phyloP scores from a whole-genome alignment of 2,329 filamentous ascomycete genomes.

The Nannizziopsis barbatae region DNA sequence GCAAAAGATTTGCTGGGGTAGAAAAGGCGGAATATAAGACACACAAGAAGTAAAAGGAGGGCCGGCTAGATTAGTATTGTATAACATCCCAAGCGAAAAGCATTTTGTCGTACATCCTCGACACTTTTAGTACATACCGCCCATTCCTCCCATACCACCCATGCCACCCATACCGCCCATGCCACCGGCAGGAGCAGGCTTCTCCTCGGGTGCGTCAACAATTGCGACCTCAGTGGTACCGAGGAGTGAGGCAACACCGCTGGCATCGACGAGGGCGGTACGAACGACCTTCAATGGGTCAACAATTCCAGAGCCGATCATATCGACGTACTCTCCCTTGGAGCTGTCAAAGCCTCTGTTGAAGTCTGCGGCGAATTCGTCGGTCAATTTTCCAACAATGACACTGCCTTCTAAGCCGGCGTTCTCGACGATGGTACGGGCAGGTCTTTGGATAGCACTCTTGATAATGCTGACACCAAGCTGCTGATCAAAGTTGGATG shows the following conservation, averaged over 20 bases:
- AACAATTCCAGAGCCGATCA: conserved; percentile 93
- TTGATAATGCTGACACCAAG: conserved; percentile 96
- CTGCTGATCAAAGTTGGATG: conserved; percentile 96
- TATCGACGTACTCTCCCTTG: conserved; percentile 97
- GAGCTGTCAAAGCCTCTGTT: conserved; percentile 96
- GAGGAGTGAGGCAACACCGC: conserved; percentile 89
- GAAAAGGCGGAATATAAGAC: conserved; percentile 1
- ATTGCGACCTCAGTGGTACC: conserved; percentile 98
- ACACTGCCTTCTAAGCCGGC: conserved; percentile 92
- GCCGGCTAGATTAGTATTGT: conserved; percentile 8
- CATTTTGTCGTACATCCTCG: conserved; percentile 8
- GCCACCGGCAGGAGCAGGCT: conserved; percentile 46
- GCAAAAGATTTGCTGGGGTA: background rate
- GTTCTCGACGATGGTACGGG: conserved; percentile 94
- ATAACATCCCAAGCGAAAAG: conserved; percentile 13
- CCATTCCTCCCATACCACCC: conserved; percentile 54
- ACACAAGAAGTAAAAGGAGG: background rate
- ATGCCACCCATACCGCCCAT: conserved; percentile 50
- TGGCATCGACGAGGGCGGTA: conserved; percentile 87
- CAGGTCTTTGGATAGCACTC: conserved; percentile 92
- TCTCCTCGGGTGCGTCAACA: conserved; percentile 90
- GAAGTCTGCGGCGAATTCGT: conserved; percentile 85
- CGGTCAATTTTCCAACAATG: conserved; percentile 93
- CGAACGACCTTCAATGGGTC: conserved; percentile 99
- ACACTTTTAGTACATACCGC: conserved; percentile 50